Evolutionary conservation across 1,139 yeast genomes (phyloP).

Genomic region (Tardiomyces depauwii): DNA sequence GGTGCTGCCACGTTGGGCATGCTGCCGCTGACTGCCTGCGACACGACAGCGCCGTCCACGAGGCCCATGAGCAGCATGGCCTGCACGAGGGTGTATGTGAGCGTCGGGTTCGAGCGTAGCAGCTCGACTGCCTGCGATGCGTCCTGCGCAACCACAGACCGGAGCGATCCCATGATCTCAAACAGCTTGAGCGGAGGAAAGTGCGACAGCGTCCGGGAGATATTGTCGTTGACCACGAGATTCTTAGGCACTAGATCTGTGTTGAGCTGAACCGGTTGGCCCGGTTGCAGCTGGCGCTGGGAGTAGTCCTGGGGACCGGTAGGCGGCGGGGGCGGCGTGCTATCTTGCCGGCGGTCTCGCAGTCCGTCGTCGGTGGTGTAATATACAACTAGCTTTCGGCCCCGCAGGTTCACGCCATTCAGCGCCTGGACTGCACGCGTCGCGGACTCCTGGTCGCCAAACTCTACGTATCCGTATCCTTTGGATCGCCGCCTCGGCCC

Average conservation of each 20-base stretch:
- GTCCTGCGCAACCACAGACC: slow-evolving; percentile 48
- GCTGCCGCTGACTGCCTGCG: slow-evolving; percentile 9
- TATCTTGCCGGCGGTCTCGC: slow-evolving; percentile 1
- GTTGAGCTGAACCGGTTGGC: slow-evolving; percentile 19
- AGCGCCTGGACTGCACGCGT: slow-evolving; percentile 19
- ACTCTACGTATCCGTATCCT: slow-evolving; percentile 17
- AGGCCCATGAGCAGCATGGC: slow-evolving; percentile 50
- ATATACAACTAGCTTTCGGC: slow-evolving; percentile 54
- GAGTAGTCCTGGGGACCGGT: too few species aligned
- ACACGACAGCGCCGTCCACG: slow-evolving; percentile 43
- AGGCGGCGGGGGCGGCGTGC: slow-evolving; percentile 34
- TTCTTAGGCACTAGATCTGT: slow-evolving; percentile 12
- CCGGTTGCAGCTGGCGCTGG: slow-evolving; percentile 28
- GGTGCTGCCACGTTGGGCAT: slow-evolving; percentile 1
- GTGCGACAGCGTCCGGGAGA: slow-evolving; percentile 45
- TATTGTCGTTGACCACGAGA: slow-evolving; percentile 49
- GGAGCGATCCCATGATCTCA: slow-evolving; percentile 50
- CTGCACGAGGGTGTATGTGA: slow-evolving; percentile 75
- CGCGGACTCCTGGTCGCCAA: slow-evolving; percentile 17
- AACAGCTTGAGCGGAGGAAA: slow-evolving; percentile 47
- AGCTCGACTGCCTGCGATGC: slow-evolving; percentile 55
- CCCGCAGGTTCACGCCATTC: slow-evolving; percentile 41
- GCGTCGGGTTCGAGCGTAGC: slow-evolving; percentile 62
- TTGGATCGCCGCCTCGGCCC: slow-evolving; percentile 39
- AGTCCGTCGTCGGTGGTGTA: slow-evolving; percentile 37